Conservation (phyloP, 257 asterid species). For the Henckelia pumila region DNA sequence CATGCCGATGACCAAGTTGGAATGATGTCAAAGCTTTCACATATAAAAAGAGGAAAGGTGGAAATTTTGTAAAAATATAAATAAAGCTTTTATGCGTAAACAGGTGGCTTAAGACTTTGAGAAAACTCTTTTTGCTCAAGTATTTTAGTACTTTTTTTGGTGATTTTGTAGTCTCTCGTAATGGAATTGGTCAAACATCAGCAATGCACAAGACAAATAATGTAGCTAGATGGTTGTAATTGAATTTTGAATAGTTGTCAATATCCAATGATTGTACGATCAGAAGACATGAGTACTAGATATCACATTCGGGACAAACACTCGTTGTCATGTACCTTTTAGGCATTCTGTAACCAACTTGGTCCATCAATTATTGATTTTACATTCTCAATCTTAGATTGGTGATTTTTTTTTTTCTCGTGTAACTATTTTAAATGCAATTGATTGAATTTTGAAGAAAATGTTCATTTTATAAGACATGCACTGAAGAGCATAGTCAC, state of each 20-base stretch:
- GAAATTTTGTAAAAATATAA: background rate
- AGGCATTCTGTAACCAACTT: background rate
- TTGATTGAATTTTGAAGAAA: background rate
- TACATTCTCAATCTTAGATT: background rate
- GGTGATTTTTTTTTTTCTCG: background rate
- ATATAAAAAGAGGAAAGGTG: background rate
- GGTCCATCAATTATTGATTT: background rate
- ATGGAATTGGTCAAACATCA: background rate
- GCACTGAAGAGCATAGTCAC: background rate
- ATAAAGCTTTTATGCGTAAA: constrained; percentile 3
- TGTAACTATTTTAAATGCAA: background rate
- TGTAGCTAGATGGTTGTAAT: background rate
- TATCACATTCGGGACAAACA: background rate
- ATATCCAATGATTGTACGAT: background rate
- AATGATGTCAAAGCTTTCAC: background rate
- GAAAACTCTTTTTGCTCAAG: constrained; percentile 18
- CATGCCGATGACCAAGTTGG: constrained; percentile 5
- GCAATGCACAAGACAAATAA: background rate
- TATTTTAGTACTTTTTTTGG: constrained; percentile 3
- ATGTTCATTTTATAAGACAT: background rate
- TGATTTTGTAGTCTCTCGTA: background rate
- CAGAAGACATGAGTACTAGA: background rate
- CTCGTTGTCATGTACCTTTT: background rate
- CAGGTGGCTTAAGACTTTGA: constrained; percentile 8
- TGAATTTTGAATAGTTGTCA: background rate